Base-by-base conservation (phyloP, 768 basidiomycete genomes). In the Nidularia sp. region DNA sequence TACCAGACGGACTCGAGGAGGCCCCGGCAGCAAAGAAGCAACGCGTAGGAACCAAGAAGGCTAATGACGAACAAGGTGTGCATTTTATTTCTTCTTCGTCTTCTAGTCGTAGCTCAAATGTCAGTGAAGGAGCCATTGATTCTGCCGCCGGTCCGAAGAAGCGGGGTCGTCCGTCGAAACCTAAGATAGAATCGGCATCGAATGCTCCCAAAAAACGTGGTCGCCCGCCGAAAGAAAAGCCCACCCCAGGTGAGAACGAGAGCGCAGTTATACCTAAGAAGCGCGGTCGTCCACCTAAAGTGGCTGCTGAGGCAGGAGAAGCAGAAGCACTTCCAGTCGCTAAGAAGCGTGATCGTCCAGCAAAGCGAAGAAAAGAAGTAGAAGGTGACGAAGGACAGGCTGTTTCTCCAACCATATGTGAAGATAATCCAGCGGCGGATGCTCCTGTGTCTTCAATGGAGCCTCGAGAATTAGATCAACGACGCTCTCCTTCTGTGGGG, bases 281-380 rank as follows among this genome's bases (percentile, higher is more conserved):
- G 47, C 76, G 73, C 12, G 74, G 74, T 25, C 70, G 75, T 15
- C 65, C 66, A n/a, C 52, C 50, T 18, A 68, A 68, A 57, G 62
- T 61, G 34, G 55, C 53, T 39, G 45, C 15, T 9, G 59, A 47
- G 22, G 47, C 43, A 6, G 57, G 56, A 13, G 48, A 50, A 15
- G 50, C 55, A 15, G 48, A 56, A 41, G 53, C 55, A 22, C 12
- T 47, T 6, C 44, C 56, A 41, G 10, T 48, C 45, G 51, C 52
- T 10, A 69, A 62, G 59, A 72, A 72, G 57, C 70, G 71, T 34
- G 68, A 68, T n/a, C 67, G 68, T 22, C 64, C 60, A 6, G 55
- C 61, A 12, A 74, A 74, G 54, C 53, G 53, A 13, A 56, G 54
- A 46, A 31, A 48, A n/a, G 7, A 7, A 13, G 9, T n/a, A 33